A percentile compares a stretch with the other conserved stretches of the same genome.
phyloP scores from a whole-genome alignment of 345 rosid species.

The Capsella bursapastoris region DNA sequence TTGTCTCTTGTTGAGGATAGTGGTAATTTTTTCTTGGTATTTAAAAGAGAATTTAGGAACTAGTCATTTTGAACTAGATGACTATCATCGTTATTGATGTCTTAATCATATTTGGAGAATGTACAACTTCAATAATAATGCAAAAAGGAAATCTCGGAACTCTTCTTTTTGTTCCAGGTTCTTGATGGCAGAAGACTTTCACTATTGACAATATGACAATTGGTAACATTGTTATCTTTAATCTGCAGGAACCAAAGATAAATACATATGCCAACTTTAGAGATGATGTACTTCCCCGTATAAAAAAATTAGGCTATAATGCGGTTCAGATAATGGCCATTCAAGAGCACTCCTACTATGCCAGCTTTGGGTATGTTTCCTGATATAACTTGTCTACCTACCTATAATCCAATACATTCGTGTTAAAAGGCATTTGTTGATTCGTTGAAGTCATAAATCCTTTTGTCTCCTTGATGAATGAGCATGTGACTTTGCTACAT shows the following conservation, averaged over 20 bases:
- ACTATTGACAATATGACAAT: slow-evolving; percentile 19
- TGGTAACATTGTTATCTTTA: slow-evolving; percentile 18
- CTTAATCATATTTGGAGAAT: slow-evolving; percentile 10
- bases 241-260: slow-evolving; percentile 80
- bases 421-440: slow-evolving; percentile 28
- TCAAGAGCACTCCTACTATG: slow-evolving; percentile 97
- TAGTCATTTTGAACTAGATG: slow-evolving; percentile 4
- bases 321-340: slow-evolving; percentile 99
- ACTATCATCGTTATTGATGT: slow-evolving; percentile 20
- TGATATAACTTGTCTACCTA: slow-evolving; percentile 19
- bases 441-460: neutral
- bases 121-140: neutral
- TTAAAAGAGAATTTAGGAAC: slow-evolving; percentile 10
- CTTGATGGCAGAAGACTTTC: slow-evolving; percentile 6
- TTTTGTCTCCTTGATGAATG: slow-evolving; percentile 28
- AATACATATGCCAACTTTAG: slow-evolving; percentile 88
- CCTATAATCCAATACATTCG: slow-evolving; percentile 1
- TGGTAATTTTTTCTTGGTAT: slow-evolving; percentile 14
- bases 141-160: slow-evolving; percentile 1
- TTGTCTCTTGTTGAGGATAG: slow-evolving; percentile 17
- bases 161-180: slow-evolving; percentile 1
- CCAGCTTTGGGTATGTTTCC: slow-evolving; percentile 86
- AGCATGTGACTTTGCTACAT: slow-evolving; percentile 39
- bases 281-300: slow-evolving; percentile 96
- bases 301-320: slow-evolving; percentile 91